Conservation (phyloP, 805 yeast genomes). For the Kuraishia borneana region DNA sequence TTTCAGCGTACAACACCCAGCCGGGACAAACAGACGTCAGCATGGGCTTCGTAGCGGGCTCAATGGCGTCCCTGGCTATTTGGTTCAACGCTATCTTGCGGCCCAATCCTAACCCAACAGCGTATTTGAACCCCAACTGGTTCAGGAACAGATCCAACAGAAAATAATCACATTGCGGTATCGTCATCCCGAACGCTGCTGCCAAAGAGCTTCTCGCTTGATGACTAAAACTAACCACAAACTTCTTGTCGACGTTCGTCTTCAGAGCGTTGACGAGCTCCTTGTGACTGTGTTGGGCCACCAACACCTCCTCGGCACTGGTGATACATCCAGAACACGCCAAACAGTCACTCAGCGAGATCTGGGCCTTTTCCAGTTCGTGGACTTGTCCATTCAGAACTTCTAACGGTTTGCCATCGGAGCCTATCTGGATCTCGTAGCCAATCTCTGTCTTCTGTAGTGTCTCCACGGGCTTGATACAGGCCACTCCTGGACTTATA, state of each 20-base stretch:
- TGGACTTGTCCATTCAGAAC: conserved; percentile 49
- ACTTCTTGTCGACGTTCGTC: conserved; percentile 23
- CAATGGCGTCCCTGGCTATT: conserved; percentile 30
- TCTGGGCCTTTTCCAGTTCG: conserved; percentile 67
- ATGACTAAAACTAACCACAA: conserved; percentile 75
- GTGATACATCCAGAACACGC: conserved; percentile 98
- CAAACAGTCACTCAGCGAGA: conserved; percentile 82
- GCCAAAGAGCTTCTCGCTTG: conserved; percentile 82
- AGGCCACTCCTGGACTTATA: conserved; percentile 88
- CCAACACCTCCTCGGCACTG: conserved; percentile 89
- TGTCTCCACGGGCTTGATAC: conserved; percentile 74
- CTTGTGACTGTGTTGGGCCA: conserved; percentile 82
- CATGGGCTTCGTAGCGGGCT: conserved; percentile 32
- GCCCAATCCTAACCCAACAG: conserved; percentile 82
- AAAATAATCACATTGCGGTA: conserved; percentile 50
- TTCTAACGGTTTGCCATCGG: conserved; percentile 51
- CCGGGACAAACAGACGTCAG: conserved; percentile 86
- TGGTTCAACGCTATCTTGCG: conserved; percentile 49
- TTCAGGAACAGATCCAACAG: conserved; percentile 46
- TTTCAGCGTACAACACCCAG: conserved; percentile 91
- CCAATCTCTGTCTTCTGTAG: conserved; percentile 20
- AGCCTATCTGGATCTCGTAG: conserved; percentile 47
- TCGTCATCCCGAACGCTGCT: conserved; percentile 40
- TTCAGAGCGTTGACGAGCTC: conserved; percentile 57
- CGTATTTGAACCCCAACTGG: conserved; percentile 55